These are phyloP conservation scores for Camelina hispida DNA, from an alignment of 345 rosid genomes.

Conservation along the genomic window DNA sequence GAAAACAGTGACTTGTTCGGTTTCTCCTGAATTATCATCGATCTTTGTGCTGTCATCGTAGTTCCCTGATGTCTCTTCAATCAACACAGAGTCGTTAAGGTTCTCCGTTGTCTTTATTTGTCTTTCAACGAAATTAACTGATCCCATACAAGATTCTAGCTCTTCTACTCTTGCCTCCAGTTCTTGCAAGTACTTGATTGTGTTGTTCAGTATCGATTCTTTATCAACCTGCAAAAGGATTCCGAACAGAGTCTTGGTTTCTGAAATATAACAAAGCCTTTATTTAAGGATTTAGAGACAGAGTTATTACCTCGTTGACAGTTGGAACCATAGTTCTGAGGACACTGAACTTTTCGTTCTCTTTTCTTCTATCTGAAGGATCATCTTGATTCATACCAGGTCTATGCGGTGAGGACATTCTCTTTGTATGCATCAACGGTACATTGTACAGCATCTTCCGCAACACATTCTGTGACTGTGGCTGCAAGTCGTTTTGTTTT, in stretches of 20 bases:
- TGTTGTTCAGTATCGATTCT: conserved; percentile 63
- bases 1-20: conserved; percentile 38
- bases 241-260: conserved; percentile 5
- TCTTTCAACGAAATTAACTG: conserved; percentile 54
- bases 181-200: conserved; percentile 66
- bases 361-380: conserved; percentile 46
- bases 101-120: conserved; percentile 46
- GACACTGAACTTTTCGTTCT: conserved; percentile 58
- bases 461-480: conserved; percentile 55
- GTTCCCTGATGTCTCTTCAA: conserved; percentile 75
- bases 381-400: conserved; percentile 37
- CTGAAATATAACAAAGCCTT: not conserved
- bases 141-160: conserved; percentile 75
- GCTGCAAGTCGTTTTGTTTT: not conserved
- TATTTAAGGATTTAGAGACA: not conserved
- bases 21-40: conserved; percentile 62
- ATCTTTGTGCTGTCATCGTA: conserved; percentile 48
- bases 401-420: conserved; percentile 9
- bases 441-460: conserved; percentile 63
- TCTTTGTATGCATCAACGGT: conserved; percentile 59
- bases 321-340: conserved; percentile 70
- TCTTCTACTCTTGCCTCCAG: conserved; percentile 82
- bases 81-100: conserved; percentile 44
- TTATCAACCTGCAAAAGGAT: conserved; percentile 57
- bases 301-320: conserved; percentile 57